phyloP scores from a whole-genome alignment of 2,329 filamentous ascomycete species.

The Macroventuria anomochaeta region DNA sequence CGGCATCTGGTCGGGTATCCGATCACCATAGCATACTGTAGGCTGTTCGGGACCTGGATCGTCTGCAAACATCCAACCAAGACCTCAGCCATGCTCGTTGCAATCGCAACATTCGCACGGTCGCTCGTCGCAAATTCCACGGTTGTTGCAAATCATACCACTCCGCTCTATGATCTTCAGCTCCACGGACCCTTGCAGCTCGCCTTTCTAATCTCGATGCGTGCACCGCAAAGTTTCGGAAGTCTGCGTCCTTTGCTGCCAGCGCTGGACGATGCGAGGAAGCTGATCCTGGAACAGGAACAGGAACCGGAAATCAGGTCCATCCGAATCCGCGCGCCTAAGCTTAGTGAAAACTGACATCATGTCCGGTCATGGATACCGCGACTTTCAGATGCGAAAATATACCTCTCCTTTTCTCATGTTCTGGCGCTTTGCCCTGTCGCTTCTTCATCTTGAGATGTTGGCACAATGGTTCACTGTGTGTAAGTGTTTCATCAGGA shows the following conservation, averaged over 20 bases:
- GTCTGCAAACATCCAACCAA: too few relatives aligned
- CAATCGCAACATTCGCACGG: neutral
- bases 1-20: too few relatives aligned
- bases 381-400: neutral
- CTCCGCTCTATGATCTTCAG: neutral
- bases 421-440: neutral
- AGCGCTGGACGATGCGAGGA: neutral
- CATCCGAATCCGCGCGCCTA: constrained; percentile 1
- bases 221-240: neutral
- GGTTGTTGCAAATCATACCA: neutral
- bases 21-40: neutral
- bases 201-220: constrained; percentile 1
- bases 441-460: neutral
- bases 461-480: constrained; percentile 8
- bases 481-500: constrained; percentile 1
- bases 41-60: neutral
- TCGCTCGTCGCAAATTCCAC: neutral
- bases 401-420: neutral
- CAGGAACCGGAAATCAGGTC: neutral
- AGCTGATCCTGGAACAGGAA: neutral
- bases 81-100: neutral
- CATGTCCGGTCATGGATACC: constrained; percentile 8
- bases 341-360: constrained; percentile 14
- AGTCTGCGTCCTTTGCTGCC: neutral
- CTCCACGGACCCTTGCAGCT: constrained; percentile 5